Conservation (phyloP, 1,139 yeast species). For the Yamadazyma mexicana region DNA sequence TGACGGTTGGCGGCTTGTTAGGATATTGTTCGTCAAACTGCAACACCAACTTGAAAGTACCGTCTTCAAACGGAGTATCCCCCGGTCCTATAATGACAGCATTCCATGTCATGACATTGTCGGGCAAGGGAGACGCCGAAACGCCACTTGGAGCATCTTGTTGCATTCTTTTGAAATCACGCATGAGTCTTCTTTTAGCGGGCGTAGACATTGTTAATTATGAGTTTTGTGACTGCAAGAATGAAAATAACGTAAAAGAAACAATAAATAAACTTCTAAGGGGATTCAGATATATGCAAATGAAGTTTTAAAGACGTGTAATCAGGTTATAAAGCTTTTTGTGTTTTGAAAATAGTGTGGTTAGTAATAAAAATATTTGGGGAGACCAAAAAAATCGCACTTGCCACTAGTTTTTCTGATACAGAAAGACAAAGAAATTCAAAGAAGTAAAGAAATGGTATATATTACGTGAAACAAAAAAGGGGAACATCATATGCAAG, state of each 20-base stretch:
- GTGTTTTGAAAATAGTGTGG: background rate
- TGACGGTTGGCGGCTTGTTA: constrained; percentile 91
- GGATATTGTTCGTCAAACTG: constrained; percentile 98
- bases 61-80: constrained; percentile 97
- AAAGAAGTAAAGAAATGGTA: background rate
- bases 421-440: background rate
- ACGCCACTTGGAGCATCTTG: constrained; percentile 98
- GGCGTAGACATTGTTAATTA: constrained; percentile 92
- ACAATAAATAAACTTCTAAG: no score
- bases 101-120: constrained; percentile 96
- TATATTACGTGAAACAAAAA: background rate
- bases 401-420: background rate
- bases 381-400: background rate
- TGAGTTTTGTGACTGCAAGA: no score
- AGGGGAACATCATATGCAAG: constrained; percentile 1
- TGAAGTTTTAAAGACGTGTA: no score
- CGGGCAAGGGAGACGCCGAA: constrained; percentile 95
- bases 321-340: no score
- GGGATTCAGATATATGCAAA: no score
- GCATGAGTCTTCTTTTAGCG: constrained; percentile 96
- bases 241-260: no score
- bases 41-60: constrained; percentile 83
- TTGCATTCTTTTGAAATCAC: constrained; percentile 97
- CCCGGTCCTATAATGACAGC: constrained; percentile 98
- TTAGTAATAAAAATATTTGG: background rate